Base-by-base conservation (phyloP, 208 protist species). In the Wallacemonas sp. region DNA sequence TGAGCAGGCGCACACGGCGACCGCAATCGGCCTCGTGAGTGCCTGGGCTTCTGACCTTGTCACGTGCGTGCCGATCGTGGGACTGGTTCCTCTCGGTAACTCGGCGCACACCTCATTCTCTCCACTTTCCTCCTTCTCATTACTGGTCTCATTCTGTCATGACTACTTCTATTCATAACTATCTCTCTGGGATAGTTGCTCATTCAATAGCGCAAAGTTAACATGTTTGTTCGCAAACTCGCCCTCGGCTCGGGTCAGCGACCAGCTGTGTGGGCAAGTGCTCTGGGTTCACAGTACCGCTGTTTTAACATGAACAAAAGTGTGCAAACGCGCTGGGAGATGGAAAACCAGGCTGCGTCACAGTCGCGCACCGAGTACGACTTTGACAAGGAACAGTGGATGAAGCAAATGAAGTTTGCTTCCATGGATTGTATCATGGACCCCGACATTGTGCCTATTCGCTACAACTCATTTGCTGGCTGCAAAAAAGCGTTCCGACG, bases 371-470 rank as follows among this genome's bases (percentile, higher is more conserved):
- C 91, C 12, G 91, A 96, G 59, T 96, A 96, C 62, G 91, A 96
- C 77, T 91, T 96, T 66, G 91, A 96, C 69, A 93, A 93, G 76
- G 87, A 96, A 58, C 85, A 96, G 70, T 96, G 91, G 88, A 88
- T 84, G 66, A 96, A 96, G 62, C 87, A 96, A 68, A 96, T 96
- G 91, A 76, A 79, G n/a, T 91, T 94, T 74, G 86, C 81, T 17
- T 91, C 88, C 5, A 94, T 96, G 91, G 91, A 96, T 63, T 96
- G 91, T 73, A 94, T 96, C 65, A 92, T 96, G 81, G 86, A 96
- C 72, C 91, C 91, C 17, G 82, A 91, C 70, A 90, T 96, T 45
- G 77, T 74, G 2, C 80, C 85, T 27, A 91, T 96, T 42, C 77
- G 80, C 51, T 94, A 93, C 74, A 94, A 84, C 19, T 93, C 88